Percentiles rank a stretch among this genome's conserved stretches.
Conservation (phyloP, 306 rosid genomes). For the Pachyrhizus erosus region DNA sequence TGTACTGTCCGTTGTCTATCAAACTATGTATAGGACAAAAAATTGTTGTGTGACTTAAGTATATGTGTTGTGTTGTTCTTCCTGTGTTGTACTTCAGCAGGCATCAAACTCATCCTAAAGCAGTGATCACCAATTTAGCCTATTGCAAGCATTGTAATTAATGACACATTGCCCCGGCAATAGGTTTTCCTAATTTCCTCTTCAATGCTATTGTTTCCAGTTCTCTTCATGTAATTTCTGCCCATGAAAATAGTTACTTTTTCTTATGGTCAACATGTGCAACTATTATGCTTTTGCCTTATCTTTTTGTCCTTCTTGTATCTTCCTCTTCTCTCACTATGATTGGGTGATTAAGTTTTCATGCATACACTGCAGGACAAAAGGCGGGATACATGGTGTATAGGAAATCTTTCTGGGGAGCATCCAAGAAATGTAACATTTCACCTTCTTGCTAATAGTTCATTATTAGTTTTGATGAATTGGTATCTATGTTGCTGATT, state of each 20-base stretch:
- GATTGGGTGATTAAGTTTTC: constrained; percentile 45
- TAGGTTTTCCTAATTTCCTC: constrained; percentile 24
- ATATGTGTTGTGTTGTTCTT: too few species aligned
- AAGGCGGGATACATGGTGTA: constrained; percentile 97
- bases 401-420: constrained; percentile 66
- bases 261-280: constrained; percentile 8
- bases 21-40: too few species aligned
- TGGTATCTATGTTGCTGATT: not conserved
- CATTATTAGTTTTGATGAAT: constrained; percentile 26
- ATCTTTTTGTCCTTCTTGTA: constrained; percentile 6
- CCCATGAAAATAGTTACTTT: constrained; percentile 4
- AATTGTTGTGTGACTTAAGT: too few species aligned
- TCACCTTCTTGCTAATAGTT: constrained; percentile 35
- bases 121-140: not conserved
- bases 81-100: too few species aligned
- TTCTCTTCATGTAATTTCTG: constrained; percentile 9
- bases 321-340: constrained; percentile 11
- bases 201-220: not conserved
- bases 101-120: constrained; percentile 31
- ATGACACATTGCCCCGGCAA: constrained; percentile 21
- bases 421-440: constrained; percentile 59
- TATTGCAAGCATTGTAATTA: not conserved
- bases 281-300: constrained; percentile 21
- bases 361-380: constrained; percentile 70
- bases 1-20: too few species aligned